Conservation (phyloP, 345 rosid genomes). For the Hypericum androsaemum region DNA sequence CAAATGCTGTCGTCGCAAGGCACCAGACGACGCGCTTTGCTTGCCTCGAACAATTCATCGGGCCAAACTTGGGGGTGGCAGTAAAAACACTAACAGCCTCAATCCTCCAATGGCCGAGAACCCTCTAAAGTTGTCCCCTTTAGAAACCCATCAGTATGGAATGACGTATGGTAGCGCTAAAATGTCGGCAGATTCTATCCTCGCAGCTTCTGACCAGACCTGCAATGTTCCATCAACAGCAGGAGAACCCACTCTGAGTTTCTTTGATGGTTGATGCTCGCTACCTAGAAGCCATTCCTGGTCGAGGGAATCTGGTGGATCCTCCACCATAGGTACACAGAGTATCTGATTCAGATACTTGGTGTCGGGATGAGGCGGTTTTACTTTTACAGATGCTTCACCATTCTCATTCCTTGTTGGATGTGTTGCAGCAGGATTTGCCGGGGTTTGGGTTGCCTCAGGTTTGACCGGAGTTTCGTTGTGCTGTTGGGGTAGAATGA, state of each 20-base stretch:
- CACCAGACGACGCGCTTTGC: not conserved
- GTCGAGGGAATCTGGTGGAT: not conserved
- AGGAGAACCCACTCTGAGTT: not conserved
- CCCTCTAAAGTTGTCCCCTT: not conserved
- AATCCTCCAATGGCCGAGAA: not conserved
- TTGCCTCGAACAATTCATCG: not conserved
- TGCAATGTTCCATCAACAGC: not conserved
- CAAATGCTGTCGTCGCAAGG: conserved; percentile 3
- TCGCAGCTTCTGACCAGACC: conserved; percentile 7
- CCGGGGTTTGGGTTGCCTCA: not conserved
- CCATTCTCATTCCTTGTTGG: not conserved
- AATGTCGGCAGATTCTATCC: conserved; percentile 3
- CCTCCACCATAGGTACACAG: not conserved
- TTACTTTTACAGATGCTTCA: not conserved
- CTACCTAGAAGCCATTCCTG: conserved; percentile 2
- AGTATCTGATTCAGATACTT: conserved; percentile 9
- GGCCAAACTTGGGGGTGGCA: not conserved
- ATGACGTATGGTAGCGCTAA: conserved; percentile 8
- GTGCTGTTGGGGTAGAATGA: not conserved
- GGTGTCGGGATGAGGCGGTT: conserved; percentile 6
- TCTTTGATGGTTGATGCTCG: not conserved
- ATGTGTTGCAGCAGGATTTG: not conserved
- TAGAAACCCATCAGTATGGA: conserved; percentile 1
- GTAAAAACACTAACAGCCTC: not conserved
- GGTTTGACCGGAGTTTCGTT: not conserved